Evolutionary conservation across 345 rosid species (phyloP).

Genomic region (Bretschneidera sinensis): DNA sequence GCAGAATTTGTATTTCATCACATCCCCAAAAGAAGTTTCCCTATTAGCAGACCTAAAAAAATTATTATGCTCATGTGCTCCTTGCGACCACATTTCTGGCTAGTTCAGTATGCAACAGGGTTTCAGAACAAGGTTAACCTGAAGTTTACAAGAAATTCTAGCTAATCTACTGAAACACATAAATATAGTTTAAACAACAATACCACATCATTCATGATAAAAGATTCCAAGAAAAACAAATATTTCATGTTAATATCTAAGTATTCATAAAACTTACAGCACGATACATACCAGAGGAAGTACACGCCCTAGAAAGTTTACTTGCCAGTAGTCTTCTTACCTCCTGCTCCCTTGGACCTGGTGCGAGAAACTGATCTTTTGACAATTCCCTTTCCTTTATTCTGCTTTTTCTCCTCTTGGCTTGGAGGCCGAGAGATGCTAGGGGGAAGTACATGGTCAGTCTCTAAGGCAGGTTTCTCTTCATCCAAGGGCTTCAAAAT

Average conservation of each 20-base stretch:
- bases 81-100: too few species aligned
- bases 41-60: too few species aligned
- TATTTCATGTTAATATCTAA: too few species aligned
- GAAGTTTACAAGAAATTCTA: too few species aligned
- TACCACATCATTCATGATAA: not conserved
- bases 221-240: too few species aligned
- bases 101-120: too few species aligned
- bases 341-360: slow-evolving; percentile 79
- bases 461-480: slow-evolving; percentile 29
- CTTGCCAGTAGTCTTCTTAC: slow-evolving; percentile 78
- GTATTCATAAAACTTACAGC: too few species aligned
- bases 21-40: too few species aligned
- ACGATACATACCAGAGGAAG: not conserved
- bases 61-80: too few species aligned
- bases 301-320: slow-evolving; percentile 13
- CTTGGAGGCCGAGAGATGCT: slow-evolving; percentile 32
- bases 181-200: not conserved
- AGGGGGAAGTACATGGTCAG: slow-evolving; percentile 57
- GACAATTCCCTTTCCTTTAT: slow-evolving; percentile 38
- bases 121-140: too few species aligned
- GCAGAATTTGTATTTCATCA: too few species aligned
- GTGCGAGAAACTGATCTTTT: slow-evolving; percentile 58
- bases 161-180: not conserved
- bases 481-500: slow-evolving; percentile 15
- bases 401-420: slow-evolving; percentile 41